Conservation (phyloP, 116 monocot species). For the Trichopus zeylanicus region DNA sequence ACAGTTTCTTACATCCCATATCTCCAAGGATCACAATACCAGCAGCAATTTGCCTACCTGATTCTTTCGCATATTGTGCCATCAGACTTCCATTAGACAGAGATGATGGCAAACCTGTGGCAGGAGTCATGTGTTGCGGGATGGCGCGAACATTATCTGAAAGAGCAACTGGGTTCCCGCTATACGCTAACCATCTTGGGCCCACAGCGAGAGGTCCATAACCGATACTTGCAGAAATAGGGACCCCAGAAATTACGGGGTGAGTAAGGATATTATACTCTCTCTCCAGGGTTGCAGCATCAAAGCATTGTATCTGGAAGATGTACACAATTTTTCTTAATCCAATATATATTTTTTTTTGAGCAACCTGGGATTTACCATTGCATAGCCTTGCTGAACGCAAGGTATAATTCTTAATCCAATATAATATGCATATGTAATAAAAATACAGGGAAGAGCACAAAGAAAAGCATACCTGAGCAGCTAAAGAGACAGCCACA, state of each 20-base stretch:
- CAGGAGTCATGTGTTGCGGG: conserved; percentile 44
- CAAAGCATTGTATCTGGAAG: conserved; percentile 93
- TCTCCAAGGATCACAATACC: conserved; percentile 83
- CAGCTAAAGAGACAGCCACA: conserved; percentile 67
- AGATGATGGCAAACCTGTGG: conserved; percentile 17
- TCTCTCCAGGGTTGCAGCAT: conserved; percentile 76
- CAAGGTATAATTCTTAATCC: too few relatives aligned
- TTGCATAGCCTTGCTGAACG: too few relatives aligned
- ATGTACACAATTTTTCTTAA: too few relatives aligned
- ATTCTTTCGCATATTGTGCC: conserved; percentile 90
- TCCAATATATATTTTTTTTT: too few relatives aligned
- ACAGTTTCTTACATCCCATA: conserved; percentile 75
- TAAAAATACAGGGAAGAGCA: background rate
- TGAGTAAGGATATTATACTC: conserved; percentile 75
- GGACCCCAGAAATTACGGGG: conserved; percentile 32
- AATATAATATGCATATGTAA: too few relatives aligned
- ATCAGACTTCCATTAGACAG: conserved; percentile 58
- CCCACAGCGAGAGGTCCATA: conserved; percentile 93
- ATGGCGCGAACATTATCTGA: conserved; percentile 51
- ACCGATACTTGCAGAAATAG: conserved; percentile 46
- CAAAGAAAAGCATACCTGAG: conserved; percentile 44
- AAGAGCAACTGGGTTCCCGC: conserved; percentile 53
- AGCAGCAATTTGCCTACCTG: conserved; percentile 82
- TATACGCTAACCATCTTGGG: conserved; percentile 82
- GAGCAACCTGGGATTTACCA: too few relatives aligned